phyloP scores from a whole-genome alignment of 2,329 filamentous ascomycete species.

The Xylariaceae sp. region DNA sequence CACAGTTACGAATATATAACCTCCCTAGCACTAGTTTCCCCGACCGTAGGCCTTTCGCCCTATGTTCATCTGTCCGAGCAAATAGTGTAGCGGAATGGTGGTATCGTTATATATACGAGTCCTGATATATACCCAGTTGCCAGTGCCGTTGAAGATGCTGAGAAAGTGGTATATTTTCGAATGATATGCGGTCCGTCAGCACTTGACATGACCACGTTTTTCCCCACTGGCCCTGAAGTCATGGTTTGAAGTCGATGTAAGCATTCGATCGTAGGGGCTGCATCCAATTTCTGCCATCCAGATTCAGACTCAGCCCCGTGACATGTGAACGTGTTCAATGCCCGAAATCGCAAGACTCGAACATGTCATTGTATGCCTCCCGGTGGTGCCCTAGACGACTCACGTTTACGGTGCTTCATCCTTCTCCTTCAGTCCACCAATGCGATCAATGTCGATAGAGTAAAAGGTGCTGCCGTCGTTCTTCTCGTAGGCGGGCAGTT shows the following conservation, averaged over 20 bases:
- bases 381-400: neutral
- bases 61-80: slow-evolving; percentile 11
- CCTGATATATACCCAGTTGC: slow-evolving; percentile 19
- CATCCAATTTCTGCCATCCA: slow-evolving; percentile 9
- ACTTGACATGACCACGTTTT: slow-evolving; percentile 19
- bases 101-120: slow-evolving; percentile 22
- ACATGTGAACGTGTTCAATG: slow-evolving; percentile 7
- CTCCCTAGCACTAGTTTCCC: slow-evolving; percentile 16
- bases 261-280: slow-evolving; percentile 15
- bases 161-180: slow-evolving; percentile 8
- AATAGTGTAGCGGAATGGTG: slow-evolving; percentile 9
- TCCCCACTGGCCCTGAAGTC: slow-evolving; percentile 7
- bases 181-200: slow-evolving; percentile 21
- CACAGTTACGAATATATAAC: slow-evolving; percentile 31
- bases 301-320: slow-evolving; percentile 3
- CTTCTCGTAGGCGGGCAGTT: slow-evolving; percentile 84
- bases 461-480: slow-evolving; percentile 76
- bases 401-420: slow-evolving; percentile 41
- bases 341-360: neutral
- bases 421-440: slow-evolving; percentile 93
- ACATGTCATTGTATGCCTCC: neutral
- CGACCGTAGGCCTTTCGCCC: neutral
- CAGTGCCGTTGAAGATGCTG: slow-evolving; percentile 15
- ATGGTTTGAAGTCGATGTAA: slow-evolving; percentile 12
- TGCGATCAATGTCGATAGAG: slow-evolving; percentile 88